A percentile compares a stretch with the other conserved stretches of the same genome.
Evolutionary conservation across 1,284 basidiomycete species (phyloP).

Genomic region (Austroboletus rostrupii): DNA sequence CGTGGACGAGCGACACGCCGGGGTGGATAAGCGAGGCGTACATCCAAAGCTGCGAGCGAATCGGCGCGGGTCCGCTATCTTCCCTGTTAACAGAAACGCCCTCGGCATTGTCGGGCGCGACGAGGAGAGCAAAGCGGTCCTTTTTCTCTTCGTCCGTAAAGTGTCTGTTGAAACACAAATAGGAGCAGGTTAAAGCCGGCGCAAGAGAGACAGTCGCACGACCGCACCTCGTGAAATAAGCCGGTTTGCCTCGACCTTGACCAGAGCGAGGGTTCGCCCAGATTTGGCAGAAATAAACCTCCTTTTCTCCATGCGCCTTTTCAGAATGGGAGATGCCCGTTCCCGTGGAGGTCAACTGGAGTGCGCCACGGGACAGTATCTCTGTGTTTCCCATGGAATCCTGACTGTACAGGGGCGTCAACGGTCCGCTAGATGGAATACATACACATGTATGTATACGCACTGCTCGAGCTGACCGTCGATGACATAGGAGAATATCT

Average conservation of each 20-base stretch:
- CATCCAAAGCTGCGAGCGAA: constrained; percentile 57
- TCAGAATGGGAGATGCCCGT: constrained; percentile 86
- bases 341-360: constrained; percentile 90
- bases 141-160: constrained; percentile 81
- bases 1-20: constrained; percentile 49
- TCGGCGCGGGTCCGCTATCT: constrained; percentile 68
- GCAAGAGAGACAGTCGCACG: neutral
- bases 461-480: constrained; percentile 78
- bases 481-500: constrained; percentile 89
- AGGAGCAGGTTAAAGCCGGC: neutral
- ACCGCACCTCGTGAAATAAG: constrained; percentile 72
- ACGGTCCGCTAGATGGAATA: neutral
- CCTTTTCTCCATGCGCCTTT: constrained; percentile 52
- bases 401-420: constrained; percentile 42
- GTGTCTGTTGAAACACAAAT: constrained; percentile 44
- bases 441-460: constrained; percentile 17
- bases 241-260: constrained; percentile 52
- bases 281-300: constrained; percentile 85
- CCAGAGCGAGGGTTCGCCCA: constrained; percentile 69
- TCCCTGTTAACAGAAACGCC: constrained; percentile 63
- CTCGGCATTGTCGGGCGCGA: constrained; percentile 60
- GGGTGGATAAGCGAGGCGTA: constrained; percentile 66
- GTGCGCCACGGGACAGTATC: constrained; percentile 79
- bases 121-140: constrained; percentile 63
- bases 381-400: constrained; percentile 91